Evolutionary conservation across 768 basidiomycete species (phyloP), one percentile per base, ranked within the genome.

Genomic region (Hericium alpestre): DNA sequence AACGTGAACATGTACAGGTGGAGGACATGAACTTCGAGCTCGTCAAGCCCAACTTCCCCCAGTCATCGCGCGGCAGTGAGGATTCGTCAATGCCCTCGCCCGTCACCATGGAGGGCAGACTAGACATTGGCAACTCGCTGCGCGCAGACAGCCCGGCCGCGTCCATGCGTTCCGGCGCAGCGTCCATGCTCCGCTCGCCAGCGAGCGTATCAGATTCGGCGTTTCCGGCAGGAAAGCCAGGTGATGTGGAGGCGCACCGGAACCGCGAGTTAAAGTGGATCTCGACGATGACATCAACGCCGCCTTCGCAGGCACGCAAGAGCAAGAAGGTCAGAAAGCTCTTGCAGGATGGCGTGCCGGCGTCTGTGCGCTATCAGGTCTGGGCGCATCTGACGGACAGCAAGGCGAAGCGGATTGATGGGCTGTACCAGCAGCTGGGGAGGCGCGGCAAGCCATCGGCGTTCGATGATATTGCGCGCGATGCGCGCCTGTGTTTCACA

Each of bases 21-120:
- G 73, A 87, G 65, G 85, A 90, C 65, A 84, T 83, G 75, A 88
- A 90, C 61, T 91, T 92, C 61, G 86, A 90, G 70, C 78, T 90
- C 13, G 75, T 91, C 38, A 74, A 79, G 22, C 89, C 88, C 0
- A 74, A 70, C n/a, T 59, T 85, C 11, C 70, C 79, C 0, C 72
- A 72, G 22, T 61, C 75, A 22, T 32, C 32, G 8, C 38, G 79
- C 37, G 68, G 70, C 11, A 83, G 81, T 63, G 81, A 83, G 55
- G 85, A 87, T 52, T 82, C 81, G 3, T 56, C 58, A 0, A 55
- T 60, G 39, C 65, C 62, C 41, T 58, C 39, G 32, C 56, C 54
- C 38, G 18, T 50, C 39, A n/a, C 37, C 23, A 54, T 37, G 8
- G n/a, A 39, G 18, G 8, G 32, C 32, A 32, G 32, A 10, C 8